phyloP scores from a whole-genome alignment of 1,284 basidiomycete genomes.

The Salmacisia buchloeana region DNA sequence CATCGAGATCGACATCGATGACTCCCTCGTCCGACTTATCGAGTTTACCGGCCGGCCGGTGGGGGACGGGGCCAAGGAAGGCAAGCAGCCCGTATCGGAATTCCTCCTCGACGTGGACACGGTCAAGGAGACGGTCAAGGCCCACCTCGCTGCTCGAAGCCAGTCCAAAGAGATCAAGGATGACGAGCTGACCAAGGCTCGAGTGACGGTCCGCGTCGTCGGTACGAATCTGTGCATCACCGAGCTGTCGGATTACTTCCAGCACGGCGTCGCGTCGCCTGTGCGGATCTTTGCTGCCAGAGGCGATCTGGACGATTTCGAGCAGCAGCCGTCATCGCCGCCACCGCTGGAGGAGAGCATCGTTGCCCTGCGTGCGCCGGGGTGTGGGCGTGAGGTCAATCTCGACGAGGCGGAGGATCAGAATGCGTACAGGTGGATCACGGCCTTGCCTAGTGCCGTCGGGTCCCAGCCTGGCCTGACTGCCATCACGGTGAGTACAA shows the following conservation, averaged over 20 bases:
- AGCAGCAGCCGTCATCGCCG: background rate
- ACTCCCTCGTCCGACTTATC: background rate
- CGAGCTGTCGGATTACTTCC: background rate
- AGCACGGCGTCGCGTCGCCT: background rate
- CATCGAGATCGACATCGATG: slow-evolving; percentile 9
- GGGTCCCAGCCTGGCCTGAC: background rate
- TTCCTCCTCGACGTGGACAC: background rate
- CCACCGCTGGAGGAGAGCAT: too few relatives aligned
- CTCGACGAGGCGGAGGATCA: background rate
- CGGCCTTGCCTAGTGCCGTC: background rate
- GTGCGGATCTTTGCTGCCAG: background rate
- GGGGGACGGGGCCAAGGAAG: background rate
- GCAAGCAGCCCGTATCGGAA: background rate
- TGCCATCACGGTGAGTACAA: background rate
- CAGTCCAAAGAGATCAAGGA: background rate
- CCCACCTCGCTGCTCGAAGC: background rate
- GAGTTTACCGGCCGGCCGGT: background rate
- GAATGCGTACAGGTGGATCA: background rate
- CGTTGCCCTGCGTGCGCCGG: background rate
- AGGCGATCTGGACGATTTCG: background rate
- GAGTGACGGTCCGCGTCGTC: background rate
- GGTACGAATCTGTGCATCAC: background rate
- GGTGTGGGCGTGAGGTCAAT: background rate
- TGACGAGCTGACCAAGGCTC: background rate
- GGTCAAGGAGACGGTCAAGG: background rate